phyloP scores from a whole-genome alignment of 2,329 filamentous ascomycete genomes.

The Fusarium paranaense region DNA sequence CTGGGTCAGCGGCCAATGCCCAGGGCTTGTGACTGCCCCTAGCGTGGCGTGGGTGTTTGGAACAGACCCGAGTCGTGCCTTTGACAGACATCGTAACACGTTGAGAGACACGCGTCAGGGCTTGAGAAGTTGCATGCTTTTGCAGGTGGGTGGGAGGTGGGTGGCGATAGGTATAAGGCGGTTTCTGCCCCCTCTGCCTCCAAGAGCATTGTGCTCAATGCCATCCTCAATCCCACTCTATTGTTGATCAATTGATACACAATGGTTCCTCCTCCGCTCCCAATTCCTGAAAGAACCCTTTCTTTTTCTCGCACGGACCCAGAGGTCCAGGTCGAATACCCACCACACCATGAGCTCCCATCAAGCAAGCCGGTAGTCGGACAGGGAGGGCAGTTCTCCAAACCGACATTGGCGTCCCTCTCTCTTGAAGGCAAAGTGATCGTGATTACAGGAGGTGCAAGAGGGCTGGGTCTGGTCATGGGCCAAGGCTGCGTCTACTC shows the following conservation, averaged over 20 bases:
- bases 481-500: constrained; percentile 89
- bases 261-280: constrained; percentile 28
- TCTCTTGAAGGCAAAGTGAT: constrained; percentile 85
- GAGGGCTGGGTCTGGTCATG: constrained; percentile 92
- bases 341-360: constrained; percentile 78
- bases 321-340: constrained; percentile 81
- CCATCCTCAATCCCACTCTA: background rate
- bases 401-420: constrained; percentile 85
- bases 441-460: constrained; percentile 89
- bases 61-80: background rate
- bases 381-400: constrained; percentile 82
- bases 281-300: constrained; percentile 15
- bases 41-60: background rate
- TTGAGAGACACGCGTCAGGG: background rate
- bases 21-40: background rate
- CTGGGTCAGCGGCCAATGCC: background rate
- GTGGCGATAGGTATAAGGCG: background rate
- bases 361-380: constrained; percentile 77
- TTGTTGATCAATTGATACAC: background rate
- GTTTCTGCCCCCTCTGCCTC: background rate
- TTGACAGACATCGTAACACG: background rate
- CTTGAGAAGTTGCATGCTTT: background rate
- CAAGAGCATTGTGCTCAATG: background rate
- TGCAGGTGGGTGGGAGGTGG: background rate
- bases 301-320: constrained; percentile 82